These are phyloP conservation scores for Penicillium waksmanii DNA, from an alignment of 495 filamentous ascomycete genomes.

Conservation along the genomic window DNA sequence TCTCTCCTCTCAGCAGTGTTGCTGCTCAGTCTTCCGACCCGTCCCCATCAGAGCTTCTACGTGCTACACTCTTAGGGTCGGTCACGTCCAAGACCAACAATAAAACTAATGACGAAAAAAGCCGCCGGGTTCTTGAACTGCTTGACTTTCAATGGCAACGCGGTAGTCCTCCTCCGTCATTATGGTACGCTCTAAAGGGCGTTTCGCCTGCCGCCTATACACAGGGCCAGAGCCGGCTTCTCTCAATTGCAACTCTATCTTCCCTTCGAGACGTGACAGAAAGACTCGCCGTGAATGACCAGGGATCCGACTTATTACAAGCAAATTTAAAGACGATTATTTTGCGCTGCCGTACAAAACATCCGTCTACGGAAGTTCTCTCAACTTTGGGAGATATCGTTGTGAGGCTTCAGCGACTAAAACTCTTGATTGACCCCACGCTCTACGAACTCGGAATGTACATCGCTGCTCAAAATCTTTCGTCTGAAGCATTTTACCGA, in stretches of 20 bases:
- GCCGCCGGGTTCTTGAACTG: constrained; percentile 17
- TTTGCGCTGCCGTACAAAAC: constrained; percentile 20
- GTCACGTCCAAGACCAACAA: constrained; percentile 8
- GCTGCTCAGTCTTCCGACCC: constrained; percentile 19
- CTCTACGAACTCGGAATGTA: constrained; percentile 29
- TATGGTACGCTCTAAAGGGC: constrained; percentile 31
- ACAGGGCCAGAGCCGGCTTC: constrained; percentile 11
- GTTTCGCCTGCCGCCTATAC: constrained; percentile 7
- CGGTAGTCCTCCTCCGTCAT: constrained; percentile 22
- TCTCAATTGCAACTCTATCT: constrained; percentile 15
- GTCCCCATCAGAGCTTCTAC: constrained; percentile 36
- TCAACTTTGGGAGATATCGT: constrained; percentile 32
- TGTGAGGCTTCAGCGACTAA: constrained; percentile 27
- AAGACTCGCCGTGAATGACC: constrained; percentile 20
- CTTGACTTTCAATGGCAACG: constrained; percentile 33
- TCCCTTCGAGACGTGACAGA: constrained; percentile 24
- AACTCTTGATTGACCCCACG: constrained; percentile 4
- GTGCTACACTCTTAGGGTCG: constrained; percentile 33
- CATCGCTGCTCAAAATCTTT: constrained; percentile 37
- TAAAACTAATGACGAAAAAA: constrained; percentile 1
- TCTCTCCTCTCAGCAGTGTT: background rate
- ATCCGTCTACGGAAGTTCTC: constrained; percentile 34
- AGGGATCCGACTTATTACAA: constrained; percentile 16
- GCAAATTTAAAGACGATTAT: constrained; percentile 8
- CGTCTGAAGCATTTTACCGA: constrained; percentile 27